Evolutionary conservation across 495 filamentous ascomycete species (phyloP).

Genomic region (Amphirosellinia nigrospora): DNA sequence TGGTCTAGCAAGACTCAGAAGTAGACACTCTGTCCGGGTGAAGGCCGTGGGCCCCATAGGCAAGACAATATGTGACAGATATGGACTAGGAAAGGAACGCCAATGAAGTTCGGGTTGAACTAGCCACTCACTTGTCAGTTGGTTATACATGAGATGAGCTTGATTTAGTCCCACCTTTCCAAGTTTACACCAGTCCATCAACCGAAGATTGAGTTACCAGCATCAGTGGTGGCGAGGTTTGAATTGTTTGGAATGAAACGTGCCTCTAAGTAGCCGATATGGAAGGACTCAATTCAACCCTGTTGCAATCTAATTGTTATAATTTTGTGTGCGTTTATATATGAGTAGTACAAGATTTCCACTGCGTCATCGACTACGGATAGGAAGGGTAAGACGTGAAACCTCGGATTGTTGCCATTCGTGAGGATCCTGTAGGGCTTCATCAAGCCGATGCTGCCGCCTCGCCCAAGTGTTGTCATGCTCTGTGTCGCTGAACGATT

Average conservation of each 20-base stretch:
- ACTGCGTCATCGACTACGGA: not conserved
- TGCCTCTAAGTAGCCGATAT: not conserved
- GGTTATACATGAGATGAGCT: not conserved
- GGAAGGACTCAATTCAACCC: not conserved
- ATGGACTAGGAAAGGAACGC: not conserved
- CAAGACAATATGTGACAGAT: not conserved
- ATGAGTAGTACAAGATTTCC: not conserved
- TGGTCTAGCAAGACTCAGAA: slow-evolving; percentile 30
- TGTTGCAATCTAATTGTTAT: not conserved
- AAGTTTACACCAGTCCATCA: not conserved
- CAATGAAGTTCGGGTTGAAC: not conserved
- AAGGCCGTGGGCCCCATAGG: not conserved
- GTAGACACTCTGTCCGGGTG: not conserved
- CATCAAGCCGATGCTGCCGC: slow-evolving; percentile 25
- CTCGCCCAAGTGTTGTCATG: not conserved
- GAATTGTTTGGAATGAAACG: not conserved
- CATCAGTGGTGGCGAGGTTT: not conserved
- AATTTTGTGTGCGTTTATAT: slow-evolving; percentile 1
- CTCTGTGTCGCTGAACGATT: slow-evolving; percentile 12
- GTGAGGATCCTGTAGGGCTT: slow-evolving; percentile 15
- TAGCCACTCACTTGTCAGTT: slow-evolving; percentile 3
- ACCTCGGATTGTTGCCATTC: slow-evolving; percentile 4
- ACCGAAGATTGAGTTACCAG: not conserved
- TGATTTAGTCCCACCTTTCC: not conserved
- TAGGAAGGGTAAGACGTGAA: not conserved